phyloP scores from a whole-genome alignment of 2,329 filamentous ascomycete genomes.

The Neoscytalidium dimidiatum region DNA sequence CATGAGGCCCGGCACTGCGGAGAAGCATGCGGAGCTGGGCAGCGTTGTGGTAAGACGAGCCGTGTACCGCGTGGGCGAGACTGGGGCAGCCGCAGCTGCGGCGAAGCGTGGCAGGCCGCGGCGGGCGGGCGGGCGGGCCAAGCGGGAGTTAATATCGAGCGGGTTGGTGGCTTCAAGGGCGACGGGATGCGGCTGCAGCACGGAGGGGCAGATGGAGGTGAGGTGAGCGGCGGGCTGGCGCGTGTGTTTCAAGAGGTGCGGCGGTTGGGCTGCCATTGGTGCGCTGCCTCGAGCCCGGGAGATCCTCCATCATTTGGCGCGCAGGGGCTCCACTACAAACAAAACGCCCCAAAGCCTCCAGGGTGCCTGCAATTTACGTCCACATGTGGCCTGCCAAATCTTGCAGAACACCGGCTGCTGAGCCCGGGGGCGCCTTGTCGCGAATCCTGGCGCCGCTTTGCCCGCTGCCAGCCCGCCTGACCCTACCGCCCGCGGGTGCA shows the following conservation, averaged over 20 bases:
- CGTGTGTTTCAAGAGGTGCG: neutral
- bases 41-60: neutral
- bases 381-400: neutral
- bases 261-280: conserved; percentile 6
- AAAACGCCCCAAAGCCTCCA: conserved; percentile 7
- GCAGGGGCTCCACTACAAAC: conserved; percentile 17
- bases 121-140: neutral
- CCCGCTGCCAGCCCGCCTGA: neutral
- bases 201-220: neutral
- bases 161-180: neutral
- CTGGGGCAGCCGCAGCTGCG: neutral
- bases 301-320: conserved; percentile 17
- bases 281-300: neutral
- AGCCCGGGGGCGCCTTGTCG: conserved; percentile 1
- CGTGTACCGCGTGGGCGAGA: neutral
- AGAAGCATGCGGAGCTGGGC: neutral
- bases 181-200: neutral
- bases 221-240: neutral
- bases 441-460: neutral
- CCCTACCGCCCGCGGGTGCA: neutral
- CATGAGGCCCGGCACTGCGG: neutral
- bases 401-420: neutral
- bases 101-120: no score
- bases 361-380: conserved; percentile 16
- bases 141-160: neutral